phyloP scores from a whole-genome alignment of 768 basidiomycete species.

The Pleurotus pulmonarius region DNA sequence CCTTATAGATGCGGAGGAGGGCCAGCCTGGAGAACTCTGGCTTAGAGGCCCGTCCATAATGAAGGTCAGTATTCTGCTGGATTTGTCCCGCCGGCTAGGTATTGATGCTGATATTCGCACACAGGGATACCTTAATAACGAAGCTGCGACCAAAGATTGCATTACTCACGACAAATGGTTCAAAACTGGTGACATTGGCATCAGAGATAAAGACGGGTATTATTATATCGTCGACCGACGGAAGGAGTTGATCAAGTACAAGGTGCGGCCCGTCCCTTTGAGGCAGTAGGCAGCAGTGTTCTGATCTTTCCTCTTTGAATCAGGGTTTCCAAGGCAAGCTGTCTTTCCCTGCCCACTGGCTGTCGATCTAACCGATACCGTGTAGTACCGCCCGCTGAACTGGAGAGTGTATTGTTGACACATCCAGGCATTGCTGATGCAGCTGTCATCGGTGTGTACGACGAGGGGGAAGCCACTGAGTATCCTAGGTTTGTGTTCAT shows the following conservation, averaged over 20 bases:
- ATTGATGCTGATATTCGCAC: not conserved
- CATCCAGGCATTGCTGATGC: slow-evolving; percentile 77
- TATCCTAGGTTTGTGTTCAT: slow-evolving; percentile 54
- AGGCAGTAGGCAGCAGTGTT: not conserved
- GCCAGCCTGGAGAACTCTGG: slow-evolving; percentile 79
- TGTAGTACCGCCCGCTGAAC: slow-evolving; percentile 81
- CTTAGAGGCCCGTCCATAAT: slow-evolving; percentile 73
- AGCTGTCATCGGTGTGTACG: slow-evolving; percentile 76
- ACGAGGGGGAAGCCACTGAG: slow-evolving; percentile 70
- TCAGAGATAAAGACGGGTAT: slow-evolving; percentile 64
- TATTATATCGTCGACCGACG: slow-evolving; percentile 72
- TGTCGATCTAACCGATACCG: no score
- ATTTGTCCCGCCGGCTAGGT: not conserved
- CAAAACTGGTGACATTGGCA: slow-evolving; percentile 83
- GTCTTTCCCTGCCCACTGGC: no score
- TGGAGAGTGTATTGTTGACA: slow-evolving; percentile 71
- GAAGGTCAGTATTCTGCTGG: slow-evolving; percentile 45
- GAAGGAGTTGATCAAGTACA: slow-evolving; percentile 78
- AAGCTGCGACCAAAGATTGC: slow-evolving; percentile 59
- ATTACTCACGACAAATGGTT: slow-evolving; percentile 80
- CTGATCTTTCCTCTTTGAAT: not conserved
- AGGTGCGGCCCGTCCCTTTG: slow-evolving; percentile 28
- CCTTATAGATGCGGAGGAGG: slow-evolving; percentile 42
- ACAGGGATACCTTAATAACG: slow-evolving; percentile 75
- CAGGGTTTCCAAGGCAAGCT: slow-evolving; percentile 73